Percentiles rank a stretch among this genome's conserved stretches.
Conservation (phyloP, 768 basidiomycete species). For the Xerocomellus amylosporus region DNA sequence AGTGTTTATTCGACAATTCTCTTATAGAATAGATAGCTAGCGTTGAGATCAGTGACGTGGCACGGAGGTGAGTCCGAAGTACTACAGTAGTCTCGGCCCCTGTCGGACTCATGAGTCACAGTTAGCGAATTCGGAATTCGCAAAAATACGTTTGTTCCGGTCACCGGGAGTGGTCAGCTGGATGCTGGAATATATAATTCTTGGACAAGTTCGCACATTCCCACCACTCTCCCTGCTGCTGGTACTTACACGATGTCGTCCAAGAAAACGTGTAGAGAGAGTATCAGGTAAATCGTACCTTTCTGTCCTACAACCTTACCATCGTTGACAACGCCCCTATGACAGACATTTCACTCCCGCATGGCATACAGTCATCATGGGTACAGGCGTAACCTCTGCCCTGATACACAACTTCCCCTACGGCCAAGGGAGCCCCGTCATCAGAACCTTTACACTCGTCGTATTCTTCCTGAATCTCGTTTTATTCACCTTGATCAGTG, state of each 20-base stretch:
- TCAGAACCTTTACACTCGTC: slow-evolving; percentile 36
- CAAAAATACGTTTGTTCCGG: background rate
- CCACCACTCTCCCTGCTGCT: background rate
- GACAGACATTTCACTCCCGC: slow-evolving; percentile 45
- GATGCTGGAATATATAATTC: background rate
- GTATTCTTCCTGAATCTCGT: slow-evolving; percentile 40
- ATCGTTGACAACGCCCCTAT: background rate
- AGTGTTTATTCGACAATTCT: too few species aligned
- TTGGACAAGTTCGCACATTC: background rate
- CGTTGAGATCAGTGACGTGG: background rate
- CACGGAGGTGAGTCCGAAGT: background rate
- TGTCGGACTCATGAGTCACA: background rate
- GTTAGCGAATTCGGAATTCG: background rate
- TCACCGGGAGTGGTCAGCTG: background rate
- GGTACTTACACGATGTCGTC: slow-evolving; percentile 5
- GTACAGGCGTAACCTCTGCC: slow-evolving; percentile 41
- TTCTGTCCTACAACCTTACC: background rate
- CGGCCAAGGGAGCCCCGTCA: slow-evolving; percentile 31
- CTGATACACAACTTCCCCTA: slow-evolving; percentile 45
- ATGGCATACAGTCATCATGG: slow-evolving; percentile 49
- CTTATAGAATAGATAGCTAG: too few species aligned
- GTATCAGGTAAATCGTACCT: slow-evolving; percentile 30
- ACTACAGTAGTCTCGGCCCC: too few species aligned
- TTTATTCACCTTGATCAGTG: slow-evolving; percentile 37
- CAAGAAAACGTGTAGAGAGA: slow-evolving; percentile 37